Evolutionary conservation across 129 eudicot species (phyloP), one percentile per base, ranked within the genome.

Genomic region (Flaveria linearis): DNA sequence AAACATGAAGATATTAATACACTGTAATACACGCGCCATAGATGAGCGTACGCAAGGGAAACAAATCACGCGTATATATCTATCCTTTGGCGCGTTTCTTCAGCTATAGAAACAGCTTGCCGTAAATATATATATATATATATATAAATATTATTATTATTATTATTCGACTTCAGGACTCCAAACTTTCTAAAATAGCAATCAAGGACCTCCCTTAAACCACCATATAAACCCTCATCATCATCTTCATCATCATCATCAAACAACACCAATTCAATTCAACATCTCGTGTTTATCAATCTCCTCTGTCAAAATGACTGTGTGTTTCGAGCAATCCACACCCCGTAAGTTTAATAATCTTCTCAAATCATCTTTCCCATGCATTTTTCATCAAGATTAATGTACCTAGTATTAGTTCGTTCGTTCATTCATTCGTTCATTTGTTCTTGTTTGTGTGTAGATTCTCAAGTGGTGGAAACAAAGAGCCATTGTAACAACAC

Each of bases 321-420:
- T 89, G 56, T 77, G 50, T 39, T 46, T 92, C 61, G 96, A 89
- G 43, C 87, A 87, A 71, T 82, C 97, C 25, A 55, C 67, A 9
- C 61, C 76, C 15, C 93, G 97, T 92, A 89, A 12, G 41, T 7
- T 36, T 7, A 33, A 8, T 47, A 68, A 0, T 17, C 36, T 63
- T 30, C 5, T 62, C 20, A 1, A 4, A 3, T 30, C 46, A 64
- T 64, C 1, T 64, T 33, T 65, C 3, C 2, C 3, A 15, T 16
- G 2, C 14, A 15, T 65, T n/a, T 39, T 39, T 33, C 49, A 14
- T 17, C 17, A 33, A 33, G 5, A 33, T 65, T 39, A 33, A n/a
- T 4, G 10, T 7, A 65, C 22, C 0, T 20, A 20, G 7, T 65
- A 26, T 20, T 58, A 0, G 4, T 7, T 73, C 3, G 7, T 12